phyloP scores from a whole-genome alignment of 1,139 yeast genomes.

The Debaryomyces psychrophilus region DNA sequence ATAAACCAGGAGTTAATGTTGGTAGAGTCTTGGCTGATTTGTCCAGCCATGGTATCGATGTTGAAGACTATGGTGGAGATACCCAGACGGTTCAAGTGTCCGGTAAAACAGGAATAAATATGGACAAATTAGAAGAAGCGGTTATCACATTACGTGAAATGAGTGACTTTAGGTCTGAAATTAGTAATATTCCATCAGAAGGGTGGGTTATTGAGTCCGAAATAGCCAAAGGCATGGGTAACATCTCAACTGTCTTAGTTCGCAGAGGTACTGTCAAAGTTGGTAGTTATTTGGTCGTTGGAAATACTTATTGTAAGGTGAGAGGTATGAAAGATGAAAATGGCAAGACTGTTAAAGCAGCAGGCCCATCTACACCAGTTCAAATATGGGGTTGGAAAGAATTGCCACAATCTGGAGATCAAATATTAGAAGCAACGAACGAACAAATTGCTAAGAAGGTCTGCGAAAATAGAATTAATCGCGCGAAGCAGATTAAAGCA shows the following conservation, averaged over 20 bases:
- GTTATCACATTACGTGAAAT: slow-evolving; percentile 83
- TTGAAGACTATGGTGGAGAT: slow-evolving; percentile 95
- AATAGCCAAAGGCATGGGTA: slow-evolving; percentile 81
- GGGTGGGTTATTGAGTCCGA: slow-evolving; percentile 93
- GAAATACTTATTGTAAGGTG: slow-evolving; percentile 84
- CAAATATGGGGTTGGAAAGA: slow-evolving; percentile 96
- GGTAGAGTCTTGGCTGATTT: slow-evolving; percentile 79
- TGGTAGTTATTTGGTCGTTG: slow-evolving; percentile 80
- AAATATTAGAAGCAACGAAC: slow-evolving; percentile 70
- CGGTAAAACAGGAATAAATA: slow-evolving; percentile 80
- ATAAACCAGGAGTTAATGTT: slow-evolving; percentile 71
- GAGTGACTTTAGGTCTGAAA: slow-evolving; percentile 73
- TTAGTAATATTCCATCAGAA: slow-evolving; percentile 58
- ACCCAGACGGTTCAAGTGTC: slow-evolving; percentile 87
- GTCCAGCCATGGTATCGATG: slow-evolving; percentile 75
- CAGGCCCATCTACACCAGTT: slow-evolving; percentile 89
- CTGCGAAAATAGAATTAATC: slow-evolving; percentile 59
- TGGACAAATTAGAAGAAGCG: slow-evolving; percentile 89
- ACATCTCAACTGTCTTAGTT: slow-evolving; percentile 81
- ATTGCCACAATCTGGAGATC: slow-evolving; percentile 90
- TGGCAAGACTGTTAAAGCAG: slow-evolving; percentile 64
- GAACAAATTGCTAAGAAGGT: slow-evolving; percentile 81
- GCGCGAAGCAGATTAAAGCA: slow-evolving; percentile 62
- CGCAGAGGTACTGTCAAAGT: slow-evolving; percentile 74
- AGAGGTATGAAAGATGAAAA: slow-evolving; percentile 77